Evolutionary conservation across 306 rosid genomes (phyloP).

Genomic region (Dalbergia oliveri): DNA sequence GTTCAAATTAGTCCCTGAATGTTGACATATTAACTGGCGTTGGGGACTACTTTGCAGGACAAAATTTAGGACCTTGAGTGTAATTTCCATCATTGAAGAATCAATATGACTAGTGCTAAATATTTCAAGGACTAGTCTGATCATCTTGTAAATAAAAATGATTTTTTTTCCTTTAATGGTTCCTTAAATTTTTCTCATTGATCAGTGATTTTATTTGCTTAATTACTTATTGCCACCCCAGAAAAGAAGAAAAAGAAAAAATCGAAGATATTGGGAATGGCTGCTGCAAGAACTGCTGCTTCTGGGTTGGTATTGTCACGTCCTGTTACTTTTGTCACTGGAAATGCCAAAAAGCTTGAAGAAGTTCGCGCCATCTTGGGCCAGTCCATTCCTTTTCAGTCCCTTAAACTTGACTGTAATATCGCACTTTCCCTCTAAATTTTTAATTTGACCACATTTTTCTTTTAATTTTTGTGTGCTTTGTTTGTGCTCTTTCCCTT

Average conservation of each 20-base stretch:
- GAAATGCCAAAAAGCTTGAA: constrained; percentile 97
- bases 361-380: constrained; percentile 98
- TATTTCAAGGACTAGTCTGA: too few species aligned
- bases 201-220: constrained; percentile 33
- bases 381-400: constrained; percentile 78
- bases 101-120: too few species aligned
- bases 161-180: background rate
- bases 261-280: constrained; percentile 53
- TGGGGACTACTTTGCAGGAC: too few species aligned
- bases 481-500: background rate
- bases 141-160: too few species aligned
- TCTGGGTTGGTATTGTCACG: constrained; percentile 71
- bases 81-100: too few species aligned
- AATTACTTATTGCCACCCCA: background rate
- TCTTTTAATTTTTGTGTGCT: background rate
- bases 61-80: too few species aligned
- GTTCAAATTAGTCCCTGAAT: too few species aligned
- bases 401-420: constrained; percentile 90
- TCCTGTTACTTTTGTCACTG: constrained; percentile 96
- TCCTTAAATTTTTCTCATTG: constrained; percentile 14
- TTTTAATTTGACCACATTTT: background rate
- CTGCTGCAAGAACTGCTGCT: constrained; percentile 52
- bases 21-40: too few species aligned
- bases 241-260: background rate
- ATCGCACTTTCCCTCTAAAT: constrained; percentile 18